Evolutionary conservation across 768 basidiomycete genomes (phyloP), one percentile per base, ranked within the genome.

Genomic region (Paxillus involutus): DNA sequence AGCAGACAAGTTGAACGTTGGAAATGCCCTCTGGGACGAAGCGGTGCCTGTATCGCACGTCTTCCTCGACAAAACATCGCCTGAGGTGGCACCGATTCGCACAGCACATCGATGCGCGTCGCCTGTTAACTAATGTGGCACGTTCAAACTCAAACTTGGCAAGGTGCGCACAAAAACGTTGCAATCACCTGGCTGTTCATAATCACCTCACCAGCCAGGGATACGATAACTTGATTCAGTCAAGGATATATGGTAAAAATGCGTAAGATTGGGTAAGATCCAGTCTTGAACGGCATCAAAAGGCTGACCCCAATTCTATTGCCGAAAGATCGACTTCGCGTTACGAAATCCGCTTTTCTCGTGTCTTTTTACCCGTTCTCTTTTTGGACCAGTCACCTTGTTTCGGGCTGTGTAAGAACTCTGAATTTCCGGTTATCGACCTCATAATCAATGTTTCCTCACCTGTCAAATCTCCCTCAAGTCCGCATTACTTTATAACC

Each of bases 341-440:
- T 70, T 69, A 70, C 69, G 69, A 53, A 53, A 70, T 54, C 69
- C 71, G 69, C 48, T 61, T 63, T 71, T 70, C 56, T 62, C 71
- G 69, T 71, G 71, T 71, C 62, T 63, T 71, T 19, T 57, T 54
- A 51, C 24, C 62, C 56, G 54, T 47, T 19, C 65, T 56, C 14
- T 47, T 55, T 71, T 43, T n/a, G 55, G 59, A 13, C 53, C 43
- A 16, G 21, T 41, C 55, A 55, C 58, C 58, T 56, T 40, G 40
- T 51, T 57, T 56, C 53, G 37, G 62, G 67, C 59, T 53, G 58
- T 68, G 67, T 57, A 58, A 51, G 55, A 37, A 49, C 61, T 17
- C 60, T 58, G 47, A 65, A 64, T 58, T 59, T 36, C 68, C 68
- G 68, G 58, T 62, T 57, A 66, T 68, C 68, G 62, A 71, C 59